Base-by-base conservation (phyloP, 106 monocot genomes). In the Allium cepa region DNA sequence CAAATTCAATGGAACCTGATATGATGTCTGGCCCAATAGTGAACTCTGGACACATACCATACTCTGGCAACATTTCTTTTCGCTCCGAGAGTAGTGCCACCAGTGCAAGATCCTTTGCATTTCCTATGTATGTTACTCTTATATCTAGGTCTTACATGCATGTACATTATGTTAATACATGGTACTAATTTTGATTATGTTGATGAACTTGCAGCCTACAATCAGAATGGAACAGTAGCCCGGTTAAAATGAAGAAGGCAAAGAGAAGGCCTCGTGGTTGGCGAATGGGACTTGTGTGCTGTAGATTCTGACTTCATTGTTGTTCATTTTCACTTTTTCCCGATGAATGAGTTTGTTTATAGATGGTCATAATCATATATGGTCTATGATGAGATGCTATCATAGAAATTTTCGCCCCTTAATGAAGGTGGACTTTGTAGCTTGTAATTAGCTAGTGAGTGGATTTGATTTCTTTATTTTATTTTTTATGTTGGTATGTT, bases 51-150 rank as follows among this genome's bases (percentile, higher is more conserved):
- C 84, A 78, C 10, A 72, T 86, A 64, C 79, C 81, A 28, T 88
- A 78, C 60, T 88, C 88, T 63, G 91, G 91, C 45, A 96, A 74
- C 80, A 81, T 85, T 62, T 94, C 94, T 62, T 71, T 80, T 74
- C 90, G 90, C 7, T 94, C 94, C 7, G 90, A 94, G 53, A 90
- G 87, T 62, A 90, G 90, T 70, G 79, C 87, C 1, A 90, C 94
- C 58, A 94, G 94, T 67, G 76, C 87, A 50, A 67, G 87, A 12
- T 94, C 94, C 50, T 94, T 94, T 60, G 94, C 94, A 27, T 94
- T 94, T 81, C 94, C 94, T 17, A 66, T 89, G 92, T 97, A 86
- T 82, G 96, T 75, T 17, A n/a, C 26, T 6, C 36, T 36, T 36
- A 36, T 5, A 36, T 36, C 36, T 36, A 36, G 36, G 3, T 36